Percentiles rank a stretch among this genome's conserved stretches.
Evolutionary conservation across 257 asterid species (phyloP).

Genomic region (Ocimum tenuiflorum): DNA sequence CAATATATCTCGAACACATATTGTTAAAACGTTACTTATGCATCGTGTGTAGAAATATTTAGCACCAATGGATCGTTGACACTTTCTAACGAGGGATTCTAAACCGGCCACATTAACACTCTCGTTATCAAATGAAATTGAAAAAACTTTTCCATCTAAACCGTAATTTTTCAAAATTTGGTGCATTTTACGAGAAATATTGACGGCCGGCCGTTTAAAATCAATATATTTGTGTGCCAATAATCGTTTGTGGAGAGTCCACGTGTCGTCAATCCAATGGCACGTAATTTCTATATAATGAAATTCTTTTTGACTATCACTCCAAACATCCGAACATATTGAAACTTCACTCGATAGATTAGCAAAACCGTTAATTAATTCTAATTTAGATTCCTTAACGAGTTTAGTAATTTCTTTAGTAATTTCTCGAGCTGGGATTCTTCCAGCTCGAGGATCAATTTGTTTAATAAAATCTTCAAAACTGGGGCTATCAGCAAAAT

Average conservation of each 20-base stretch:
- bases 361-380: not conserved
- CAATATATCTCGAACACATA: not conserved
- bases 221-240: not conserved
- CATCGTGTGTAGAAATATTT: not conserved
- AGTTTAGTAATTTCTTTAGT: not conserved
- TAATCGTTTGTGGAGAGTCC: not conserved
- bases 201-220: not conserved
- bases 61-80: not conserved
- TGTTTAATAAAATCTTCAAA: not conserved
- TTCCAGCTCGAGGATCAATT: not conserved
- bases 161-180: not conserved
- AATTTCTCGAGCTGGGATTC: not conserved
- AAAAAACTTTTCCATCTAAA: not conserved
- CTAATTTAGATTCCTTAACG: not conserved
- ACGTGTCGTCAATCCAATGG: not conserved
- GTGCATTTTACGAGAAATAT: not conserved
- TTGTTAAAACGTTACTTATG: not conserved
- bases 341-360: not conserved
- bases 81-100: not conserved
- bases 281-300: not conserved
- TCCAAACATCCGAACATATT: not conserved
- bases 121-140: conserved; percentile 4
- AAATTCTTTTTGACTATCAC: not conserved
- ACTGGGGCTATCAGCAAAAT: not conserved
- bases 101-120: not conserved